Evolutionary conservation across 2,329 filamentous ascomycete species (phyloP), one percentile per base, ranked within the genome.

Genomic region (Botrytis byssoidea): DNA sequence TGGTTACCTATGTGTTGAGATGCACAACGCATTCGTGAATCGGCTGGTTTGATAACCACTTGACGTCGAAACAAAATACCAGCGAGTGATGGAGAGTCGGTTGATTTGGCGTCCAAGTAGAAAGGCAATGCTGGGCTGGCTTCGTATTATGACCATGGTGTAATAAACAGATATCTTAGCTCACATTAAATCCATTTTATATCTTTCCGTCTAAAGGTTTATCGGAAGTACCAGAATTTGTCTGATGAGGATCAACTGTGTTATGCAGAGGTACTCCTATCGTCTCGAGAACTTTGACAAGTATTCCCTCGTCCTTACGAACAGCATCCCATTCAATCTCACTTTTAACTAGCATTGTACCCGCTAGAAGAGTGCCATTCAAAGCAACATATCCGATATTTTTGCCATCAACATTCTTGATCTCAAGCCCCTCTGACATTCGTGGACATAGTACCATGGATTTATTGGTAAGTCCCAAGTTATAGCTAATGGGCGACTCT

Each of bases 301-400:
- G 77, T 77, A 82, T 82, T 37, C 81, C 79, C 59, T 85, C 81
- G n/a, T 81, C 80, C 14, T 77, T 76, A 72, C 82, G 82, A 69
- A 91, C 76, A 0, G 84, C 84, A 74, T 89, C 82, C 88, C 88
- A 91, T 80, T 90, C 88, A 4, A 79, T 81, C 77, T 87, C 81
- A 42, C 80, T 88, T 82, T 90, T 91, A 25, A 91, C 89, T 71
- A 91, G 81, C 40, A 89, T 87, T 16, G 89, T 91, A 10, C 89
- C 89, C 16, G 89, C 89, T 75, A 91, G 80, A n/a, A 91, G 81
- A 0, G 89, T 91, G 4, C 89, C 89, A 71, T 91, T 91, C 48
- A 91, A 81, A 29, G 86, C 82, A 66, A 74, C 78, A 74, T 48
- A 76, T 59, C 67, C 81, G 76, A 48, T 79, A 73, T 46, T 83